These are phyloP conservation scores for Daldinia vernicosa DNA, from an alignment of 495 filamentous ascomycete species.

Conservation along the genomic window DNA sequence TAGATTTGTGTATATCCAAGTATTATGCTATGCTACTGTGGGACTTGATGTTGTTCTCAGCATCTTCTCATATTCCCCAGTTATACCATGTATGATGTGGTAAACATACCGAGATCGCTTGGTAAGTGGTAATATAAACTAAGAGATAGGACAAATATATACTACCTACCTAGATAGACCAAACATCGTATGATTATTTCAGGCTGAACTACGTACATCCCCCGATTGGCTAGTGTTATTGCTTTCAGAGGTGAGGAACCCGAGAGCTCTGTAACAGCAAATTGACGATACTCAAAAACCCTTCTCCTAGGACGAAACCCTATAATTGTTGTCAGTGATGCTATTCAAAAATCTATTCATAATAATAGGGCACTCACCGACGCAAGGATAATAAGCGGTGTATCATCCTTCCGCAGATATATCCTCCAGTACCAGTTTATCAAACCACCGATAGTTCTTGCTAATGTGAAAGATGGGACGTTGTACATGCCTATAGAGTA, in stretches of 20 bases:
- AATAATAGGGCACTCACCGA: slow-evolving; percentile 53
- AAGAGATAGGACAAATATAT: slow-evolving; percentile 6
- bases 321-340: slow-evolving; percentile 30
- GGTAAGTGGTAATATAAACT: background rate
- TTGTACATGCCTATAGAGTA: slow-evolving; percentile 85
- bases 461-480: slow-evolving; percentile 92
- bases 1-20: background rate
- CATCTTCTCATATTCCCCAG: background rate
- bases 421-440: slow-evolving; percentile 83
- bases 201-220: background rate
- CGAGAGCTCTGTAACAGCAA: slow-evolving; percentile 79
- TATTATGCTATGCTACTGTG: background rate
- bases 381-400: slow-evolving; percentile 64
- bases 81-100: background rate
- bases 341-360: background rate
- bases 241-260: slow-evolving; percentile 75
- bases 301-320: slow-evolving; percentile 93
- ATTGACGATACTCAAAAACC: slow-evolving; percentile 91
- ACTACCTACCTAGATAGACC: slow-evolving; percentile 3
- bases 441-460: slow-evolving; percentile 84
- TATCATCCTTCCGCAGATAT: slow-evolving; percentile 62
- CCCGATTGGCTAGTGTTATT: background rate
- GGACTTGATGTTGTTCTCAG: background rate
- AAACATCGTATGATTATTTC: slow-evolving; percentile 9
- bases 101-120: background rate